These are phyloP conservation scores for cucumber (Cucumis sativus) DNA, from an alignment of 306 rosid species.

Conservation along the genomic window DNA sequence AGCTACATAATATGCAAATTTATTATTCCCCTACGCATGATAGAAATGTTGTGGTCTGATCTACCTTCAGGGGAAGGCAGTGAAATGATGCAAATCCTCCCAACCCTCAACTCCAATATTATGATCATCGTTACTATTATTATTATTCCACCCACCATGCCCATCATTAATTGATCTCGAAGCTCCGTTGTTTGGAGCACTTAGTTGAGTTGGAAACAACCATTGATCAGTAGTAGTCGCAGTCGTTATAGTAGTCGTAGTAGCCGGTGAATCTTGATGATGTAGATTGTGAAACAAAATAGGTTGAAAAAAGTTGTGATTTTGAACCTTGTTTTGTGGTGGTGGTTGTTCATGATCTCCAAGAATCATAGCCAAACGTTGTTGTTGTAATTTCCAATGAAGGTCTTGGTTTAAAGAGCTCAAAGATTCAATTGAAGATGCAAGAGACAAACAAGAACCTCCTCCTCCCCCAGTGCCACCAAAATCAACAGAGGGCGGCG, in stretches of 20 bases:
- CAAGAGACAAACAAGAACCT: conserved; percentile 6
- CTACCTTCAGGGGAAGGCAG: not conserved
- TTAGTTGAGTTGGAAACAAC: not conserved
- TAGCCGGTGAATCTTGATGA: not conserved
- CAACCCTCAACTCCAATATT: not conserved
- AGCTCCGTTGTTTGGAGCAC: not conserved
- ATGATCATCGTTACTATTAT: not conserved
- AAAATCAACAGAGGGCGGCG: conserved; percentile 51
- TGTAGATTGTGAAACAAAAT: conserved; percentile 46
- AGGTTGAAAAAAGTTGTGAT: conserved; percentile 32
- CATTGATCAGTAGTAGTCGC: not conserved
- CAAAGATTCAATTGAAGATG: conserved; percentile 77
- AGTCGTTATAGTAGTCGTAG: not conserved
- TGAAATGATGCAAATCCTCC: not conserved
- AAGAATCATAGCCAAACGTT: conserved; percentile 53
- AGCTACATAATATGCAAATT: not conserved
- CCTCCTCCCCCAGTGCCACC: conserved; percentile 12
- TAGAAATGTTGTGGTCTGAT: not conserved
- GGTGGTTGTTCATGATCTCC: conserved; percentile 24
- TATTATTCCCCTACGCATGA: not conserved
- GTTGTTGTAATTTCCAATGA: conserved; percentile 93
- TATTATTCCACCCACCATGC: not conserved
- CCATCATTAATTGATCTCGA: not conserved
- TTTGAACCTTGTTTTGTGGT: conserved; percentile 25
- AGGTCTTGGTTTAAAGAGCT: conserved; percentile 90